phyloP scores from a whole-genome alignment of 441 rosid species.

The Hura crepitans region DNA sequence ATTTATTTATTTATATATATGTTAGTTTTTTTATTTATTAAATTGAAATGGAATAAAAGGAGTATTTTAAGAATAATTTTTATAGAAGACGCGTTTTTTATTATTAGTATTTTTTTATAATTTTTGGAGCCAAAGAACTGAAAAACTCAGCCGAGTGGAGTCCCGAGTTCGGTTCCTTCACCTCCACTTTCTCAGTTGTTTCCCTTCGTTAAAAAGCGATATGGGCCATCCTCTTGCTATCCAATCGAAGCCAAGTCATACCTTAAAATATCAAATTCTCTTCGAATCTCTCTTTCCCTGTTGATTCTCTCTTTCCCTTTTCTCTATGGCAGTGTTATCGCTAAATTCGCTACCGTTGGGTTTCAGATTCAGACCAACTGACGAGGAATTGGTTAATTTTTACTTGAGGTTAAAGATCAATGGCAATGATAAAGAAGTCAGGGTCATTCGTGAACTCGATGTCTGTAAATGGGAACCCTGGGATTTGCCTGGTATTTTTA shows the following conservation, averaged over 20 bases:
- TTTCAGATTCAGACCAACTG: constrained; percentile 47
- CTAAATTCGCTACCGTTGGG: constrained; percentile 41
- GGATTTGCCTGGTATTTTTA: constrained; percentile 65
- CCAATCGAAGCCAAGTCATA: background rate
- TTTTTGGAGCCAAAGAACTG: too few relatives aligned
- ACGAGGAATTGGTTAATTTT: constrained; percentile 41
- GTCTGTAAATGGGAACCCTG: constrained; percentile 84
- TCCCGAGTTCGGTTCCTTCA: background rate
- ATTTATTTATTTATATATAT: too few relatives aligned
- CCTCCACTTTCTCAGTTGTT: constrained; percentile 14
- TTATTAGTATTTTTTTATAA: too few relatives aligned
- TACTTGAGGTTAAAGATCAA: constrained; percentile 69
- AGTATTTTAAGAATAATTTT: too few relatives aligned
- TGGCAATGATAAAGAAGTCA: constrained; percentile 43
- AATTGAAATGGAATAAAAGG: too few relatives aligned
- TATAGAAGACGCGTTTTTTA: background rate
- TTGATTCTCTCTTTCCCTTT: background rate
- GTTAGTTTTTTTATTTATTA: too few relatives aligned
- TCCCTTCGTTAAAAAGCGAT: background rate
- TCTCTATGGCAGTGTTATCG: constrained; percentile 14
- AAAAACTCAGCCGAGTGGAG: background rate
- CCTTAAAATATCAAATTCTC: background rate
- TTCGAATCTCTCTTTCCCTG: background rate
- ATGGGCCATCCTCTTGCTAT: background rate
- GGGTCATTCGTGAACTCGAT: constrained; percentile 65